These are phyloP conservation scores for Celoporthe dispersa DNA, from an alignment of 2,329 filamentous ascomycete species.

Conservation along the genomic window DNA sequence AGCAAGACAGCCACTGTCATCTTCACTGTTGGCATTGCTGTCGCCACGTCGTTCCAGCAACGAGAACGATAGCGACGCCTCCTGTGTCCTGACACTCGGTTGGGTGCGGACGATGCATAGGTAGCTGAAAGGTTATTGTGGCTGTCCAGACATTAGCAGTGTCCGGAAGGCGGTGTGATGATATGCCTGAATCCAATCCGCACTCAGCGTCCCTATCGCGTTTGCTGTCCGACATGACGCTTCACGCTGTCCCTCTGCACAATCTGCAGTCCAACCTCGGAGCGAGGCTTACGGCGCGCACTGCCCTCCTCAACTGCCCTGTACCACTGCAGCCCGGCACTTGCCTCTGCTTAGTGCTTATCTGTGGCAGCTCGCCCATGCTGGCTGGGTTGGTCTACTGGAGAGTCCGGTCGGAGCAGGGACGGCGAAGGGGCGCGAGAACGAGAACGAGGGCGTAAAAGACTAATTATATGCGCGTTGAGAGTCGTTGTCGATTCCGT, in stretches of 20 bases:
- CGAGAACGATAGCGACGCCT: neutral
- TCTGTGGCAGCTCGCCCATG: neutral
- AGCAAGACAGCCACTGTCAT: neutral
- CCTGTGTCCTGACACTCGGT: neutral
- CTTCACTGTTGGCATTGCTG: neutral
- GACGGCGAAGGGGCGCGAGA: neutral
- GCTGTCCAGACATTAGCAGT: neutral
- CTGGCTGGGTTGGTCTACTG: neutral
- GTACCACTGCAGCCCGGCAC: neutral
- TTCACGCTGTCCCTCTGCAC: neutral
- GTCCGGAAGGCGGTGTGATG: neutral
- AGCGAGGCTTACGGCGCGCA: neutral
- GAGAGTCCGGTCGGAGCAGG: neutral
- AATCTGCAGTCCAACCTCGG: neutral
- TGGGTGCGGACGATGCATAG: neutral
- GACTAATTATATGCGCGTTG: neutral
- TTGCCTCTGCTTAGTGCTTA: neutral
- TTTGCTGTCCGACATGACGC: neutral
- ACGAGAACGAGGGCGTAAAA: neutral
- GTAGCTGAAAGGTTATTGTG: neutral
- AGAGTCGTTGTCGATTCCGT: neutral
- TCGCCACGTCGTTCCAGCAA: neutral
- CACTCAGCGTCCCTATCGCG: neutral
- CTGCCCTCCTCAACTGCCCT: neutral
- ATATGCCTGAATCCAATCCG: neutral